Evolutionary conservation across 164 flowering plant species (phyloP), one percentile per base, ranked within the genome.

Genomic region (Magnolia officinalis): DNA sequence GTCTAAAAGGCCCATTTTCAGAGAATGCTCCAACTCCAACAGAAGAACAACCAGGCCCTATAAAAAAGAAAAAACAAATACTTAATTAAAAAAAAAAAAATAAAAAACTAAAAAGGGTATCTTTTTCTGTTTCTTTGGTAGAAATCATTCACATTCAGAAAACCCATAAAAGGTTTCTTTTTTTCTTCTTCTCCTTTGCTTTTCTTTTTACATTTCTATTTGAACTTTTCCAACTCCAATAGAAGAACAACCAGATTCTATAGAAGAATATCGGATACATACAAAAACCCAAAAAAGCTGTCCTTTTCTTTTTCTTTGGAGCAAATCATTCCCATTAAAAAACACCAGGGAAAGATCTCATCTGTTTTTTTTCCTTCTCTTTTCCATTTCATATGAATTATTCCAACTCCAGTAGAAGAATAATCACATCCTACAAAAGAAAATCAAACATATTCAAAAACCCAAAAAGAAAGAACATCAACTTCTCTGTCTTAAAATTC

Each of bases 1-100:
- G 87, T 69, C 82, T 86, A 58, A 88, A 88, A 50, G 90, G 90
- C n/a, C 90, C 87, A 83, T 88, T 85, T 80, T 86, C 89, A 49
- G 82, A 79, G 45, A 88, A 85, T 63, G 89, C 89, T 10, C 90
- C 90, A 29, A 85, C 86, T 51, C 90, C 90, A 72, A 88, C 58
- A 55, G 90, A 88, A 75, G 90, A 88, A 77, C 90, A 88, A 58
- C 90, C 89, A 73, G 89, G 90, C 51, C 89, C 88, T 85, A 24
- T 24, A 76, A 8, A 55, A 55, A 55, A 16, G 18, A 20, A n/a
- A n/a, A 68, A 29, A 14, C 71, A 68, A 68, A 37, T 14, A 68
- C 51, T 24, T 31, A 2, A 55, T 7, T 37, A 31, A 31, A 11
- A 4, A 6, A 24, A 67, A 67, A 10, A 18, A 4, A 26, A 11